phyloP scores from a whole-genome alignment of 352 stramenopile genomes.

The Phytophthora sp. region DNA sequence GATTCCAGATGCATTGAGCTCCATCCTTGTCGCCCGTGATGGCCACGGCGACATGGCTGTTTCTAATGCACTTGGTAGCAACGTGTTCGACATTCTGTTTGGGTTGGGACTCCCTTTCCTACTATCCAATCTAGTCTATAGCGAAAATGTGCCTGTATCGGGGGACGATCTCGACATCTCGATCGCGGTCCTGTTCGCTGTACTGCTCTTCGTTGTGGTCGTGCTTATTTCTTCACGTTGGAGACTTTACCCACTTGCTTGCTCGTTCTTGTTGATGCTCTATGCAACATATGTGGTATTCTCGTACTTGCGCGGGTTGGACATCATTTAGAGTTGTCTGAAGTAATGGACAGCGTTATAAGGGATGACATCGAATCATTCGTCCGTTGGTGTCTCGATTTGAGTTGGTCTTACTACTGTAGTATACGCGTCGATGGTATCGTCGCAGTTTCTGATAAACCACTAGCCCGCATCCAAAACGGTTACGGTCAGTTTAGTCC shows the following conservation, averaged over 20 bases:
- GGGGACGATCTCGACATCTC: slow-evolving; percentile 63
- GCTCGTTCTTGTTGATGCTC: slow-evolving; percentile 48
- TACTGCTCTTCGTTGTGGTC: slow-evolving; percentile 59
- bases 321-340: slow-evolving; percentile 38
- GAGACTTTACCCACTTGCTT: slow-evolving; percentile 52
- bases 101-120: slow-evolving; percentile 81
- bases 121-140: slow-evolving; percentile 78
- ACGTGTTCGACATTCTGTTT: slow-evolving; percentile 88
- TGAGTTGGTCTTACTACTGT: too few species aligned
- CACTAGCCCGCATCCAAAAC: too few species aligned
- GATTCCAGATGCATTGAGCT: slow-evolving; percentile 82
- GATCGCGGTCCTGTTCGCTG: slow-evolving; percentile 69
- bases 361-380: not conserved
- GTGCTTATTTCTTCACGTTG: slow-evolving; percentile 60
- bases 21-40: slow-evolving; percentile 77
- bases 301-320: slow-evolving; percentile 61
- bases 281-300: slow-evolving; percentile 68
- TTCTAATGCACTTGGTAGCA: slow-evolving; percentile 84
- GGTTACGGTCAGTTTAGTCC: too few species aligned
- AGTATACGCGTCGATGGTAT: too few species aligned
- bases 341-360: not conserved
- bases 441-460: too few species aligned
- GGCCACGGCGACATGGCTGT: slow-evolving; percentile 85
- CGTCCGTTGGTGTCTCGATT: too few species aligned
- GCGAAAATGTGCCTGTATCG: slow-evolving; percentile 52